A percentile compares a stretch with the other conserved stretches of the same genome.
These are phyloP conservation scores for Zalerion maritima DNA, from an alignment of 495 filamentous ascomycete species.

Conservation along the genomic window DNA sequence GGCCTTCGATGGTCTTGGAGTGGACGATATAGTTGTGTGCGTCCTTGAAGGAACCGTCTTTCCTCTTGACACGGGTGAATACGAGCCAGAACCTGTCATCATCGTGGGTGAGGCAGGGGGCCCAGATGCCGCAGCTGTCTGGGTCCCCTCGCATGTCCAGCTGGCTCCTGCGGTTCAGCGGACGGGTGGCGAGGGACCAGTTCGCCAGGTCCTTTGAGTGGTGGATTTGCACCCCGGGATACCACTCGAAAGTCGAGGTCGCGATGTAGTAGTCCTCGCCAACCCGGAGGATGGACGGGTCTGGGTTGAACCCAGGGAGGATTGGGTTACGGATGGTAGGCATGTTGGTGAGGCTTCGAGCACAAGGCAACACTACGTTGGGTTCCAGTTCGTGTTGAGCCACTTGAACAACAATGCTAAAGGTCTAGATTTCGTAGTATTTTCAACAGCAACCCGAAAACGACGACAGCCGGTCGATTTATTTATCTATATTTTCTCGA, in stretches of 20 bases:
- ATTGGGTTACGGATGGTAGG: slow-evolving; percentile 41
- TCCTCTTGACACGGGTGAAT: slow-evolving; percentile 41
- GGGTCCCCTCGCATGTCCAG: slow-evolving; percentile 45
- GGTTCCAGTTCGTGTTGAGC: no score
- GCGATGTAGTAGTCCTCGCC: slow-evolving; percentile 46
- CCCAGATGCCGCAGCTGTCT: slow-evolving; percentile 47
- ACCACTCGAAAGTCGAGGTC: slow-evolving; percentile 50
- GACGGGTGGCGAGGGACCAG: slow-evolving; percentile 44
- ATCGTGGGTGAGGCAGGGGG: slow-evolving; percentile 45
- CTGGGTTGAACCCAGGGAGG: slow-evolving; percentile 47
- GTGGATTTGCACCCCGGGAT: slow-evolving; percentile 44
- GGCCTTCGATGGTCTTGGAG: slow-evolving; percentile 30
- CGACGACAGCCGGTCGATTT: no score
- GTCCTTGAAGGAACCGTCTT: slow-evolving; percentile 41
- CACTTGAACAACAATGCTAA: no score
- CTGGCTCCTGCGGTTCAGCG: slow-evolving; percentile 42
- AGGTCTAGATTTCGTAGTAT: no score
- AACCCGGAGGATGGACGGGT: slow-evolving; percentile 44
- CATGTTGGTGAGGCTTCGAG: no score
- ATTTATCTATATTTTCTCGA: no score
- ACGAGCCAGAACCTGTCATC: slow-evolving; percentile 43
- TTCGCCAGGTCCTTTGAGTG: slow-evolving; percentile 41
- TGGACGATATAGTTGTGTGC: slow-evolving; percentile 40
- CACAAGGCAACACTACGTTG: no score
- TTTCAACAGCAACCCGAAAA: no score